Percentiles rank a stretch among this genome's conserved stretches.
Conservation (phyloP, 495 filamentous ascomycete species). For the Hapsidospora chrysogenum region DNA sequence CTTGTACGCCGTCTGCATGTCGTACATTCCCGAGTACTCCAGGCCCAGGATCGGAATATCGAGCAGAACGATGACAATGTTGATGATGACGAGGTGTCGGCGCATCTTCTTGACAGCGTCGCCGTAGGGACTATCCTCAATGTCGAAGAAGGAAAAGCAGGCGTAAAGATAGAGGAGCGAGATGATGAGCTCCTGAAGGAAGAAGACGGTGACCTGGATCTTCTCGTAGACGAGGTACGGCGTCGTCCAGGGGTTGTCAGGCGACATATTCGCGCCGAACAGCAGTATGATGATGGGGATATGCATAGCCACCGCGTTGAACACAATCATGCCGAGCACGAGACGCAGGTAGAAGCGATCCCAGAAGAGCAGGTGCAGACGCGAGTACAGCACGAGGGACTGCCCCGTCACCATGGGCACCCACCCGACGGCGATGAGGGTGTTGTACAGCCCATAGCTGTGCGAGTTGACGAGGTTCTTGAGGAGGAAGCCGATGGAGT, state of each 20-base stretch:
- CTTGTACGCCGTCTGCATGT: slow-evolving; percentile 43
- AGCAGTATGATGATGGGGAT: slow-evolving; percentile 31
- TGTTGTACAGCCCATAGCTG: slow-evolving; percentile 19
- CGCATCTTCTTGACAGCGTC: too few species aligned
- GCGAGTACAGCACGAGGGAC: slow-evolving; percentile 48
- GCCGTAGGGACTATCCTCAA: too few species aligned
- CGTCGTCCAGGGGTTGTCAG: not conserved
- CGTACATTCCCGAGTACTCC: slow-evolving; percentile 39
- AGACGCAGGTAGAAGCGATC: slow-evolving; percentile 28
- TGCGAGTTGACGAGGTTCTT: slow-evolving; percentile 31
- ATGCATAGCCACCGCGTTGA: slow-evolving; percentile 37
- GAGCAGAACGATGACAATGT: slow-evolving; percentile 36
- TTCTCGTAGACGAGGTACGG: slow-evolving; percentile 40
- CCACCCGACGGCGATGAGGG: slow-evolving; percentile 37
- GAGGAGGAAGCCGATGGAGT: slow-evolving; percentile 36
- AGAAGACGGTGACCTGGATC: slow-evolving; percentile 43
- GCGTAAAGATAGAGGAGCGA: slow-evolving; percentile 38
- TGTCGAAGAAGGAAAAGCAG: too few species aligned
- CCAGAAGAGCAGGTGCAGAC: slow-evolving; percentile 39
- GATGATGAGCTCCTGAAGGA: slow-evolving; percentile 40
- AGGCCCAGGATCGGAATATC: slow-evolving; percentile 23
- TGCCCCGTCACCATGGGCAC: slow-evolving; percentile 48
- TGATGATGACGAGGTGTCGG: slow-evolving; percentile 42
- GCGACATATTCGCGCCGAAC: not conserved
- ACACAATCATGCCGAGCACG: slow-evolving; percentile 39